Evolutionary conservation across 768 basidiomycete genomes (phyloP).

Genomic region (Cyclocybe aegerita): DNA sequence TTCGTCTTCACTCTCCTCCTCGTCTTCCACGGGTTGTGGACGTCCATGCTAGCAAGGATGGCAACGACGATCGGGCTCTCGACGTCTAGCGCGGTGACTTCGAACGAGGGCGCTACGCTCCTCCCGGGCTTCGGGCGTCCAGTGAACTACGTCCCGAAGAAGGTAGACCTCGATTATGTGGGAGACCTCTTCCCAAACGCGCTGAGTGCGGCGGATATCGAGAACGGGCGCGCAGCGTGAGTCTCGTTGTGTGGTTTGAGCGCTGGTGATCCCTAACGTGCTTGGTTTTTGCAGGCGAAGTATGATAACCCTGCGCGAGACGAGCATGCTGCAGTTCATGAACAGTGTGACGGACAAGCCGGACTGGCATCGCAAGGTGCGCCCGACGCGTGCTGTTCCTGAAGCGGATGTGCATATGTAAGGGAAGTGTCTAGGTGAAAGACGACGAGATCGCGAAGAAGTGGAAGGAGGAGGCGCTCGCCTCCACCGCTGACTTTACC

Average conservation of each 20-base stretch:
- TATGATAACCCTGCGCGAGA: conserved; percentile 27
- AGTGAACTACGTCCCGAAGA: conserved; percentile 19
- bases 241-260: neutral
- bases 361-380: conserved; percentile 32
- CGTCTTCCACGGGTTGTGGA: no score
- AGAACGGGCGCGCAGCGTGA: conserved; percentile 2
- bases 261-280: neutral
- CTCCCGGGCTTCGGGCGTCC: conserved; percentile 29
- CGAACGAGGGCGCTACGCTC: neutral
- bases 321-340: conserved; percentile 34
- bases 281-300: conserved; percentile 10
- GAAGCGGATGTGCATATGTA: no score
- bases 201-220: conserved; percentile 3
- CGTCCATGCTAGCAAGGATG: no score
- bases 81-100: no score
- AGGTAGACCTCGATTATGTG: conserved; percentile 11
- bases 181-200: conserved; percentile 16
- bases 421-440: no score
- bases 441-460: conserved; percentile 20
- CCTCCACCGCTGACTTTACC: conserved; percentile 18
- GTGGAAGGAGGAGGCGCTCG: conserved; percentile 24
- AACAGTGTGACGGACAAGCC: conserved; percentile 33
- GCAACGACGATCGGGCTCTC: no score
- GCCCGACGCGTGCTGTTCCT: no score
- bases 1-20: no score